Evolutionary conservation across 2,329 filamentous ascomycete genomes (phyloP).

Genomic region (Madurella mycetomatis): DNA sequence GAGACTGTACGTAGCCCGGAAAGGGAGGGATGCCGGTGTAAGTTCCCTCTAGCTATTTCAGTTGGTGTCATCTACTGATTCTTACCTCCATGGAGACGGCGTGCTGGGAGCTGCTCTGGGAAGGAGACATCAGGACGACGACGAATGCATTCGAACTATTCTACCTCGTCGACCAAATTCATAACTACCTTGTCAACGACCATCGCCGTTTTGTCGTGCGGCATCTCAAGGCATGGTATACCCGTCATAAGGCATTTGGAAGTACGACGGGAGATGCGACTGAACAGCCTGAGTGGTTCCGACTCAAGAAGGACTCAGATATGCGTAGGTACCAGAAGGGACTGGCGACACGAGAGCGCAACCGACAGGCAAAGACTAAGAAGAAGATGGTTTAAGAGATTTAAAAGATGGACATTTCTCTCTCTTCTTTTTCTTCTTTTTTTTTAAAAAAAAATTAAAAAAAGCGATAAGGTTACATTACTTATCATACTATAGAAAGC

Average conservation of each 20-base stretch:
- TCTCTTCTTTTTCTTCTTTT: no score
- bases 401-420: no score
- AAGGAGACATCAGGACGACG: background rate
- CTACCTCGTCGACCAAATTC: slow-evolving; percentile 4
- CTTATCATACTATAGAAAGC: no score
- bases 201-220: slow-evolving; percentile 1
- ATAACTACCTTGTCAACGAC: background rate
- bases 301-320: background rate
- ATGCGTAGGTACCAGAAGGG: no score
- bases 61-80: no score
- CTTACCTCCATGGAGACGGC: no score
- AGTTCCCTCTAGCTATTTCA: background rate
- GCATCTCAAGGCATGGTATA: slow-evolving; percentile 5
- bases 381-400: no score
- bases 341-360: no score
- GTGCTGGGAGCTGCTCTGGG: background rate
- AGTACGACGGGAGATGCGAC: background rate
- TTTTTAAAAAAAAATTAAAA: no score
- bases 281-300: background rate
- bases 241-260: background rate
- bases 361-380: no score
- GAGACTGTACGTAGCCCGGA: background rate
- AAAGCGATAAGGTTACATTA: no score
- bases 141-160: slow-evolving; percentile 1
- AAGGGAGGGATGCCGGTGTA: background rate